phyloP scores from a whole-genome alignment of 1,139 yeast genomes.

The Pichia sp. region DNA sequence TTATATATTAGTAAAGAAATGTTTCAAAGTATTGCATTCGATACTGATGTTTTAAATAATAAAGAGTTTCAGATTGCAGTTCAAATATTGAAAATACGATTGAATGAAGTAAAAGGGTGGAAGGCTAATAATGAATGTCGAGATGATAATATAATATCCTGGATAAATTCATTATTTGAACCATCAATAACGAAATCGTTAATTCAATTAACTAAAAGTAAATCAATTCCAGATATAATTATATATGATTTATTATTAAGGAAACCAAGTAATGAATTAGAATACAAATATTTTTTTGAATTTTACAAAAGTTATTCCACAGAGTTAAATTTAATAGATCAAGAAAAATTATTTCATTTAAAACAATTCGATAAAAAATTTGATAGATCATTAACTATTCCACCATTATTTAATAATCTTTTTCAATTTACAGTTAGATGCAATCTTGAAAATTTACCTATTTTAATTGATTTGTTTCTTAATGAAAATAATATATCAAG shows the following conservation, averaged over 20 bases:
- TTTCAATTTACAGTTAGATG: conserved; percentile 23
- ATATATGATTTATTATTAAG: conserved; percentile 28
- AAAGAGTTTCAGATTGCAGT: conserved; percentile 14
- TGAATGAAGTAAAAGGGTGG: conserved; percentile 22
- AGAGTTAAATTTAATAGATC: conserved; percentile 24
- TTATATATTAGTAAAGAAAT: conserved; percentile 13
- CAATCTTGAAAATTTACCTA: conserved; percentile 19
- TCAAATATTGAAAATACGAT: conserved; percentile 21
- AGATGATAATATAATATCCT: conserved; percentile 23
- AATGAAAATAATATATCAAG: conserved; percentile 13
- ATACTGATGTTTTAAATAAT: conserved; percentile 9
- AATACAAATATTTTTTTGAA: conserved; percentile 24
- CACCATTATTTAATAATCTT: conserved; percentile 26
- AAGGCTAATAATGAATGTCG: conserved; percentile 14
- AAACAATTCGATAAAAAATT: conserved; percentile 19
- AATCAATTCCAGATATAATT: conserved; percentile 25
- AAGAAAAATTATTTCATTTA: conserved; percentile 23
- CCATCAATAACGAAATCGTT: conserved; percentile 22
- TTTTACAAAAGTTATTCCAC: conserved; percentile 20
- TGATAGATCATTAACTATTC: conserved; percentile 21
- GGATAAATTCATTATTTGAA: conserved; percentile 30
- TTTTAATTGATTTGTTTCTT: conserved; percentile 19
- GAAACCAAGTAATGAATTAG: conserved; percentile 26
- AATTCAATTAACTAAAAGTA: conserved; percentile 29
- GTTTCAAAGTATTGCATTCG: conserved; percentile 10